These are phyloP conservation scores for Avena sativa DNA, from an alignment of 176 grass and related monocot species.

Conservation along the genomic window DNA sequence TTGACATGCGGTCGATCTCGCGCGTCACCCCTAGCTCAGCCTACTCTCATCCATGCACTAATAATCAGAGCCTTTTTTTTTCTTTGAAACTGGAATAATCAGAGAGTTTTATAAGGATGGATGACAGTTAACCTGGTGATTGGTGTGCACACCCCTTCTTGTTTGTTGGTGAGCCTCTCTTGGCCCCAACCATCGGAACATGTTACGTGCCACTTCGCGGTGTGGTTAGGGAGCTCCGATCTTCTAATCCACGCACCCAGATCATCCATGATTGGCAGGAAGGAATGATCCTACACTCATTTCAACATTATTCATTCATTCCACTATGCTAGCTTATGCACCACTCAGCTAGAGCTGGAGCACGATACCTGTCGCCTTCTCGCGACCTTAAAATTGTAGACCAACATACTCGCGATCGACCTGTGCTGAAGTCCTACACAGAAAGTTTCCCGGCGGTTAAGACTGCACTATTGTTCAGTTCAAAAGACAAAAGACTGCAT, in stretches of 20 bases:
- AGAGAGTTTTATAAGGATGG: neutral
- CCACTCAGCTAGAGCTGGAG: neutral
- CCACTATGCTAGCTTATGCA: neutral
- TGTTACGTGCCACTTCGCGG: slow-evolving; percentile 2
- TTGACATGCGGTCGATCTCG: slow-evolving; percentile 25
- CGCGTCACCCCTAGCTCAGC: slow-evolving; percentile 37
- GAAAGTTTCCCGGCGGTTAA: neutral
- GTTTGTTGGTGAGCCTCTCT: neutral
- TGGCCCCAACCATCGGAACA: neutral
- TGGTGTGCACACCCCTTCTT: neutral
- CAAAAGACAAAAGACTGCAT: neutral
- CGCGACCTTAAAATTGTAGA: neutral
- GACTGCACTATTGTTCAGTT: neutral
- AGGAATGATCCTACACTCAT: slow-evolving; percentile 15
- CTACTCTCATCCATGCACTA: neutral
- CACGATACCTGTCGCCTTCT: neutral
- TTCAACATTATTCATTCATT: neutral
- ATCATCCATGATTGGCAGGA: slow-evolving; percentile 1
- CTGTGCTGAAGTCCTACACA: neutral
- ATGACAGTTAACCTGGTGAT: neutral
- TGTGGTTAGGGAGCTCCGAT: neutral
- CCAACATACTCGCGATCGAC: neutral
- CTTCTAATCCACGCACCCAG: neutral
- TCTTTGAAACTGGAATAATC: neutral
- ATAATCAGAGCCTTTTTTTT: neutral